Percentiles rank a stretch among this genome's conserved stretches.
Evolutionary conservation across 2,329 filamentous ascomycete genomes (phyloP).

Genomic region (Aureobasidium zeae): DNA sequence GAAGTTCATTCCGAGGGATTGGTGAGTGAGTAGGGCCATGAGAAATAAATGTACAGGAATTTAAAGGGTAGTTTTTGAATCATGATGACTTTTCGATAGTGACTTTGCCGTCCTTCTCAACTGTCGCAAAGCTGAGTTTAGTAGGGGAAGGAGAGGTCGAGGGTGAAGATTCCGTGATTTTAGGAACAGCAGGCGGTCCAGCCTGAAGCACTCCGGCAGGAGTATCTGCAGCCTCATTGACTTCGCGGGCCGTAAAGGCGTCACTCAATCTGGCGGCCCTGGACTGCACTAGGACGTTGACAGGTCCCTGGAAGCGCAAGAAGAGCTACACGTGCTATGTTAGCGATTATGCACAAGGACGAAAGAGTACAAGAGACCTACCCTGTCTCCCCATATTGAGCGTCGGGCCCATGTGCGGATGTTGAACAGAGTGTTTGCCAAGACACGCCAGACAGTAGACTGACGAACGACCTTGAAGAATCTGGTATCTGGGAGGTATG

Average conservation of each 20-base stretch:
- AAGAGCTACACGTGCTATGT: slow-evolving; percentile 51
- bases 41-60: slow-evolving; percentile 8
- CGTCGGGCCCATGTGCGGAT: slow-evolving; percentile 68
- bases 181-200: background rate
- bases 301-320: slow-evolving; percentile 78
- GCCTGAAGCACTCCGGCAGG: slow-evolving; percentile 63
- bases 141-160: slow-evolving; percentile 21
- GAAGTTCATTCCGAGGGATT: too few relatives aligned
- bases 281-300: slow-evolving; percentile 78
- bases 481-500: slow-evolving; percentile 57
- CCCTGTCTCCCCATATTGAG: slow-evolving; percentile 85
- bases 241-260: slow-evolving; percentile 63
- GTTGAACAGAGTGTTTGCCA: slow-evolving; percentile 56
- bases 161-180: slow-evolving; percentile 31
- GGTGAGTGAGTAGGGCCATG: background rate
- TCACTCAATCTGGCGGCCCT: slow-evolving; percentile 73
- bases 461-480: slow-evolving; percentile 66
- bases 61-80: background rate
- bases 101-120: slow-evolving; percentile 26
- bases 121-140: slow-evolving; percentile 28
- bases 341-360: background rate
- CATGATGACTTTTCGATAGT: slow-evolving; percentile 22
- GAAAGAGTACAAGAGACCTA: slow-evolving; percentile 31
- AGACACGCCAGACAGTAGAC: slow-evolving; percentile 61
- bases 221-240: slow-evolving; percentile 82